A percentile compares a stretch with the other conserved stretches of the same genome.
These are phyloP conservation scores for Dillenia turbinata DNA, from an alignment of 164 flowering plant genomes.

Conservation along the genomic window DNA sequence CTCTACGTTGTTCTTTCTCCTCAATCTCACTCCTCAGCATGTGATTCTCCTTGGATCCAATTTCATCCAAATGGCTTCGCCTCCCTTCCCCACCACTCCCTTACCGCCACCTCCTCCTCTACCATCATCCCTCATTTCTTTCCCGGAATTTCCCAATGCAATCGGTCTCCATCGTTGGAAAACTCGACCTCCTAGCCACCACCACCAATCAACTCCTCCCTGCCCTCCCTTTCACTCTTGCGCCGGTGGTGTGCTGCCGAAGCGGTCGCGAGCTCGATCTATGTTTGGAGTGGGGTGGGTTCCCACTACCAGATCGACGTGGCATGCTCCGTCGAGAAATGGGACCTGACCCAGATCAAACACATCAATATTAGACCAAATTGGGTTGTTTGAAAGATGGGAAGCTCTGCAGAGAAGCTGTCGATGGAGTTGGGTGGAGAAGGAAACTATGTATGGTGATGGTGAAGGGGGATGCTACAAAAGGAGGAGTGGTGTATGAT, in stretches of 20 bases:
- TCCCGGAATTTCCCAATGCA: conserved; percentile 66
- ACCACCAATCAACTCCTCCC: conserved; percentile 53
- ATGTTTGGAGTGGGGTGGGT: conserved; percentile 70
- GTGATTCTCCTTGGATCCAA: conserved; percentile 8
- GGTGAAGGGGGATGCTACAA: conserved; percentile 52
- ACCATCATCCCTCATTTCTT: conserved; percentile 69
- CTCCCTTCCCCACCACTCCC: conserved; percentile 56
- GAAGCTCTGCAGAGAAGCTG: conserved; percentile 67
- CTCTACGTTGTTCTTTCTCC: conserved; percentile 46
- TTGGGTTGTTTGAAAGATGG: conserved; percentile 35
- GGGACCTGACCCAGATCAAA: conserved; percentile 23
- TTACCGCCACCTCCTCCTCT: conserved; percentile 29
- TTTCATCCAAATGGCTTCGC: conserved; percentile 47
- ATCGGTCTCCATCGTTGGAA: conserved; percentile 40
- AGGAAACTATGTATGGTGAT: conserved; percentile 78
- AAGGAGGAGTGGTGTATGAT: conserved; percentile 57
- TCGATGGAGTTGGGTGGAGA: conserved; percentile 70
- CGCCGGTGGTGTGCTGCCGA: conserved; percentile 95
- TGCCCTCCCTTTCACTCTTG: conserved; percentile 54
- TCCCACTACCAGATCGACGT: conserved; percentile 40
- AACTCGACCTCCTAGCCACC: conserved; percentile 61
- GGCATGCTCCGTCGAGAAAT: conserved; percentile 56
- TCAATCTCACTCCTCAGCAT: conserved; percentile 1
- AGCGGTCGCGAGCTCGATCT: conserved; percentile 26
- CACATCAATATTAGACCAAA: conserved; percentile 23